Conservation (phyloP, 139 green algal genomes). For the Volvox africanus region DNA sequence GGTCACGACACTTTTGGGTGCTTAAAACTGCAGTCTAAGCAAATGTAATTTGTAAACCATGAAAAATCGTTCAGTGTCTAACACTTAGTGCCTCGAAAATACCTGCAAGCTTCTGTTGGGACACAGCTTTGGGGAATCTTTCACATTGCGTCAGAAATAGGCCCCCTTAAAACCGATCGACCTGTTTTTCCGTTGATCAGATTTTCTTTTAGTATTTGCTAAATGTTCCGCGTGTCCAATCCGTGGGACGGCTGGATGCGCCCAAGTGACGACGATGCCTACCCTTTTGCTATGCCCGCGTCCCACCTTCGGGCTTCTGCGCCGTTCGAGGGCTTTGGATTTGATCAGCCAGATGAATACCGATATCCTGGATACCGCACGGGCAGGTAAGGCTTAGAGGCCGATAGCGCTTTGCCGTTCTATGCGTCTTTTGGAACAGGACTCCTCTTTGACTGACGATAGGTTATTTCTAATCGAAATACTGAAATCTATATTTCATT, state of each 20-base stretch:
- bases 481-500: neutral
- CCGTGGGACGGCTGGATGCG: neutral
- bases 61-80: neutral
- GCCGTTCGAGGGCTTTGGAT: neutral
- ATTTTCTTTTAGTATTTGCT: neutral
- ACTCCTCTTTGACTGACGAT: neutral
- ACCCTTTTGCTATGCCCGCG: neutral
- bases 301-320: neutral
- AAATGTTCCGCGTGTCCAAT: neutral
- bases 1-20: neutral
- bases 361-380: neutral
- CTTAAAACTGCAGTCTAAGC: neutral
- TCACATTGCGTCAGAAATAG: neutral
- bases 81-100: neutral
- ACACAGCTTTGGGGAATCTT: neutral
- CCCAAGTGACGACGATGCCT: neutral
- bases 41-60: neutral
- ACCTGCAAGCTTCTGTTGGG: neutral
- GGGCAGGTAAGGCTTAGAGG: neutral
- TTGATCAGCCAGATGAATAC: neutral
- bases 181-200: neutral
- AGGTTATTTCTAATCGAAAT: neutral
- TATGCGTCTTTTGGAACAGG: neutral
- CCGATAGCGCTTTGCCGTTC: too few relatives aligned
- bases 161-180: neutral